phyloP scores from a whole-genome alignment of 495 filamentous ascomycete genomes.

The Aspergillus olivimuriae region DNA sequence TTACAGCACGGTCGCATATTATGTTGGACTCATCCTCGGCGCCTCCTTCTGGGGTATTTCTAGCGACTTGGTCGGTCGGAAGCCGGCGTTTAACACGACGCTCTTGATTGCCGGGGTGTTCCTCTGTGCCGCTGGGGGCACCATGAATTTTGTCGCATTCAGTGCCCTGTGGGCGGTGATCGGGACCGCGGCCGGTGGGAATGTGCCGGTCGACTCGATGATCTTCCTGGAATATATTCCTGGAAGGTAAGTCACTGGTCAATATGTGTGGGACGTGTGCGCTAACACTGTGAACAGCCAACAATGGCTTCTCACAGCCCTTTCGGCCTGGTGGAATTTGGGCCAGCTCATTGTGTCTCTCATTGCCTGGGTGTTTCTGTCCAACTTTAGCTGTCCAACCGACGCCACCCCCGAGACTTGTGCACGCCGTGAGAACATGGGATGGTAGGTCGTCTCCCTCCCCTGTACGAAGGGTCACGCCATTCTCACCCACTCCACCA shows the following conservation, averaged over 20 bases:
- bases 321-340: constrained; percentile 32
- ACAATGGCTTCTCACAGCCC: constrained; percentile 25
- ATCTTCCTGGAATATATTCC: constrained; percentile 29
- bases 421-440: constrained; percentile 24
- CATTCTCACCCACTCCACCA: neutral
- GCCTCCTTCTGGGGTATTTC: constrained; percentile 31
- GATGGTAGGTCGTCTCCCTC: constrained; percentile 15
- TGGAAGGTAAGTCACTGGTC: constrained; percentile 17
- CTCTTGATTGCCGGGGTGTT: constrained; percentile 25
- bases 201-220: constrained; percentile 29
- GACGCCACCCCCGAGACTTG: constrained; percentile 22
- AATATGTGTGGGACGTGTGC: neutral
- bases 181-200: constrained; percentile 28
- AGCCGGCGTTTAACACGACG: constrained; percentile 26
- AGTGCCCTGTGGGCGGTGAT: constrained; percentile 30
- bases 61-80: constrained; percentile 25
- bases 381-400: constrained; percentile 26
- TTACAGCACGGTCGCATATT: constrained; percentile 32
- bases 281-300: constrained; percentile 12
- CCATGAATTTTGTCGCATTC: constrained; percentile 26
- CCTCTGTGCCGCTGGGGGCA: constrained; percentile 22
- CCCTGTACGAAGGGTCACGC: neutral
- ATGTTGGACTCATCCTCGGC: constrained; percentile 28
- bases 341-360: constrained; percentile 27
- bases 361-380: constrained; percentile 28